Conservation (phyloP, 108 stramenopile genomes). For the Aureococcus anophagefferens region DNA sequence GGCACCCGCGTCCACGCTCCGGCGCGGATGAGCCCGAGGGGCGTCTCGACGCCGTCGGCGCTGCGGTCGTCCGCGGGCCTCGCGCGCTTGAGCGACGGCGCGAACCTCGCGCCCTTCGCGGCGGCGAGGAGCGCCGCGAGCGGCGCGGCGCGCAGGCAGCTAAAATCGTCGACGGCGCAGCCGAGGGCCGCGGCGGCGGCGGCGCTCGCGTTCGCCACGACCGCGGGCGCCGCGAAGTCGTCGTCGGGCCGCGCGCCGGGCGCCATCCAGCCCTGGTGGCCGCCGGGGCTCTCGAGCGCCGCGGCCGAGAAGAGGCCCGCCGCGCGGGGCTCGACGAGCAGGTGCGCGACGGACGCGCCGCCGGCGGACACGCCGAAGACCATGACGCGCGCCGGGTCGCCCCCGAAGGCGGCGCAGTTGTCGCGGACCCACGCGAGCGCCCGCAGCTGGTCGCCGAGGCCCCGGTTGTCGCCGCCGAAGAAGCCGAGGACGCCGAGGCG, state of each 20-base stretch:
- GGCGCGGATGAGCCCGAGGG: background rate
- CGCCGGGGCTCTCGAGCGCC: background rate
- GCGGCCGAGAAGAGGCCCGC: background rate
- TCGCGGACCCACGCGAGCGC: conserved; percentile 39
- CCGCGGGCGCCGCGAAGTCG: background rate
- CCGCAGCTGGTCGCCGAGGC: conserved; percentile 16
- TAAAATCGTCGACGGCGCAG: background rate
- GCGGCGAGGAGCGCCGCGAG: background rate
- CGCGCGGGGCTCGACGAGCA: background rate
- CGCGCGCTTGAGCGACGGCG: background rate
- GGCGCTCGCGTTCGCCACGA: background rate
- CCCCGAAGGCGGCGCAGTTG: conserved; percentile 38
- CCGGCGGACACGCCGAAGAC: conserved; percentile 43
- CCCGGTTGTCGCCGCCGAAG: background rate
- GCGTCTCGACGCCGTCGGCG: background rate
- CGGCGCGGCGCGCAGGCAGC: background rate
- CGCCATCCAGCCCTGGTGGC: background rate
- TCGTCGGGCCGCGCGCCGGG: background rate
- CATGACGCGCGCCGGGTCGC: conserved; percentile 33
- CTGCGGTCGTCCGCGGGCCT: background rate
- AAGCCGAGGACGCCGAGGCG: background rate
- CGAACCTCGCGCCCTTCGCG: background rate
- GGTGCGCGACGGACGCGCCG: conserved; percentile 25
- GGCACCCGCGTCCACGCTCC: background rate
- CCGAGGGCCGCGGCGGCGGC: background rate